A percentile compares a stretch with the other conserved stretches of the same genome.
Conservation (phyloP, 164 flowering plant genomes). For the Warburgia ugandensis region DNA sequence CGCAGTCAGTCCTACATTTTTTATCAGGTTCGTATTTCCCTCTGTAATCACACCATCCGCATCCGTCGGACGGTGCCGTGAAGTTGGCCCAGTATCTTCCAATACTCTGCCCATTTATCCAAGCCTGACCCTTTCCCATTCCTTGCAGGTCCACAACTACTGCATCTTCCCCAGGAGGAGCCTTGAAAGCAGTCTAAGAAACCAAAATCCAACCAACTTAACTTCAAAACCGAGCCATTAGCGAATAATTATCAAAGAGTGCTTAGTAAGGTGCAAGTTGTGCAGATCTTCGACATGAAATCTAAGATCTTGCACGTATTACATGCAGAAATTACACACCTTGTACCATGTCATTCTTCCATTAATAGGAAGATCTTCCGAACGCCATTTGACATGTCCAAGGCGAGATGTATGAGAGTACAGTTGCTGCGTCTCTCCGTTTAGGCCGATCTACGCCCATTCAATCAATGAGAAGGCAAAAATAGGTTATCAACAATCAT, state of each 20-base stretch:
- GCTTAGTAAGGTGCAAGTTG: no score
- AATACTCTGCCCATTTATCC: conserved; percentile 67
- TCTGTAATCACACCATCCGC: conserved; percentile 59
- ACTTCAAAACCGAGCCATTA: no score
- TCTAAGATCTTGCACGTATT: no score
- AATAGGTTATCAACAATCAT: no score
- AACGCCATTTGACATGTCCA: conserved; percentile 25
- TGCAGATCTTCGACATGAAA: no score
- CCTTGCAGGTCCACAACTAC: conserved; percentile 63
- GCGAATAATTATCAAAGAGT: no score
- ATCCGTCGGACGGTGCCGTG: conserved; percentile 25
- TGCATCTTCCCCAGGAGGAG: conserved; percentile 57
- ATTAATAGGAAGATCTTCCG: conserved; percentile 22
- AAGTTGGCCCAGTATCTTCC: conserved; percentile 80
- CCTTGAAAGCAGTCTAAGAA: conserved; percentile 56
- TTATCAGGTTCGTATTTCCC: conserved; percentile 37
- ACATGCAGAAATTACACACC: no score
- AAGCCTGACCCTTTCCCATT: conserved; percentile 68
- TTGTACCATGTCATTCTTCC: conserved; percentile 56
- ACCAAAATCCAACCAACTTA: no score
- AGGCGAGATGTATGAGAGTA: conserved; percentile 7
- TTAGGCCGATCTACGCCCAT: conserved; percentile 38
- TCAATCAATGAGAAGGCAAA: no score
- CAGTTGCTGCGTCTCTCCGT: conserved; percentile 26
- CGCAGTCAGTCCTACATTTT: conserved; percentile 47